These are phyloP conservation scores for Termitomyces sp. DNA, from an alignment of 768 basidiomycete species.

Conservation along the genomic window DNA sequence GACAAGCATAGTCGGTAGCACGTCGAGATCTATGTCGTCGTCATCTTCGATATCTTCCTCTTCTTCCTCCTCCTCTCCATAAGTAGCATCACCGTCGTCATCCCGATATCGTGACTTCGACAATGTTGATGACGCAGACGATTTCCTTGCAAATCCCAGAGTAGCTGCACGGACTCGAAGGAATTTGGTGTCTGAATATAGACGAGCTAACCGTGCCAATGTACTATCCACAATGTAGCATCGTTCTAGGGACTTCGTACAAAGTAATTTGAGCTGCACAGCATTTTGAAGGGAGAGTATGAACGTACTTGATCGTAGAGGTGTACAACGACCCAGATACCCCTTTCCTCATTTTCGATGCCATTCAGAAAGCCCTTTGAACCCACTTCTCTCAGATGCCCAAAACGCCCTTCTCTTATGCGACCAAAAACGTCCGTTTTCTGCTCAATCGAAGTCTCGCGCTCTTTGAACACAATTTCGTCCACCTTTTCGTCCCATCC, in stretches of 20 bases:
- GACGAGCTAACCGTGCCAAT: conserved; percentile 63
- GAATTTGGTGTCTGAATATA: conserved; percentile 71
- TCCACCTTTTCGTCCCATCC: conserved; percentile 41
- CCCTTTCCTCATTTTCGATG: conserved; percentile 65
- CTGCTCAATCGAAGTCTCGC: conserved; percentile 25
- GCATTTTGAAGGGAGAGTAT: neutral
- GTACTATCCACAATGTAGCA: conserved; percentile 69
- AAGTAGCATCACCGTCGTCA: conserved; percentile 19
- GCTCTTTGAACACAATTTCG: conserved; percentile 39
- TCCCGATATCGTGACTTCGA: conserved; percentile 26
- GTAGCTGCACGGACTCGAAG: conserved; percentile 74
- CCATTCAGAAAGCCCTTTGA: conserved; percentile 66
- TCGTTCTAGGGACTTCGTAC: conserved; percentile 61
- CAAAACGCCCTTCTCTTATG: conserved; percentile 54
- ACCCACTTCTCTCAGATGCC: conserved; percentile 79
- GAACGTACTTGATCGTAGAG: conserved; percentile 72
- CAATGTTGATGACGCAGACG: conserved; percentile 13
- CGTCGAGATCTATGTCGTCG: conserved; percentile 68
- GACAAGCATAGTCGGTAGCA: conserved; percentile 74
- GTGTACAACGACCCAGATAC: conserved; percentile 81
- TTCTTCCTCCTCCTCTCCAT: conserved; percentile 33
- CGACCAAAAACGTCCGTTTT: conserved; percentile 43
- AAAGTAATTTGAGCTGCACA: neutral
- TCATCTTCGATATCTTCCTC: conserved; percentile 46
- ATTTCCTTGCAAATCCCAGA: conserved; percentile 57